Conservation (phyloP, 176 grass and related monocot species). For the Aegilops bicornis region DNA sequence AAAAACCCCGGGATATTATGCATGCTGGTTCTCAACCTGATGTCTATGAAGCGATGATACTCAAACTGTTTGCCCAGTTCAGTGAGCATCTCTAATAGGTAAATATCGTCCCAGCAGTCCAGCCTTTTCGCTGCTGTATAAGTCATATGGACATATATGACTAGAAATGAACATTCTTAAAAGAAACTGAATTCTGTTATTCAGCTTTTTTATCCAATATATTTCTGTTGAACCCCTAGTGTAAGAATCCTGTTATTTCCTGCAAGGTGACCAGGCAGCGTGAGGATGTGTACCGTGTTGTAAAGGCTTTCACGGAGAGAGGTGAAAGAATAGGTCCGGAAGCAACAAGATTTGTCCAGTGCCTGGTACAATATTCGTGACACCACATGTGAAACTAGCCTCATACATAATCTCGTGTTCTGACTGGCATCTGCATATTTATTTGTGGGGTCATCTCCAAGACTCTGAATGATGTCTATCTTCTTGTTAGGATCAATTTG, state of each 20-base stretch:
- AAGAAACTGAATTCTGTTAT: constrained; percentile 1
- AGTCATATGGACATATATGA: constrained; percentile 7
- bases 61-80: background rate
- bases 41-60: constrained; percentile 6
- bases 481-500: background rate
- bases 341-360: constrained; percentile 69
- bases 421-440: constrained; percentile 26
- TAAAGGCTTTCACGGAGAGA: constrained; percentile 75
- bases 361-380: constrained; percentile 58
- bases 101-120: background rate
- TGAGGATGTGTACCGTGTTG: constrained; percentile 84
- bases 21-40: background rate
- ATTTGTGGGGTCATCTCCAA: background rate
- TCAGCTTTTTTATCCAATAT: constrained; percentile 4
- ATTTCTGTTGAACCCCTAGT: constrained; percentile 34
- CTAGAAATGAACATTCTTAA: constrained; percentile 2
- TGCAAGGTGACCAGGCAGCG: constrained; percentile 94
- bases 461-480: constrained; percentile 4
- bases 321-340: constrained; percentile 67
- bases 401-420: background rate
- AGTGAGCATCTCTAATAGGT: constrained; percentile 5
- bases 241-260: constrained; percentile 56
- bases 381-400: background rate
- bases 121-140: background rate
- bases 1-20: background rate